These are phyloP conservation scores for Arabidopsis lyrata DNA, from an alignment of 441 rosid species.

Conservation along the genomic window DNA sequence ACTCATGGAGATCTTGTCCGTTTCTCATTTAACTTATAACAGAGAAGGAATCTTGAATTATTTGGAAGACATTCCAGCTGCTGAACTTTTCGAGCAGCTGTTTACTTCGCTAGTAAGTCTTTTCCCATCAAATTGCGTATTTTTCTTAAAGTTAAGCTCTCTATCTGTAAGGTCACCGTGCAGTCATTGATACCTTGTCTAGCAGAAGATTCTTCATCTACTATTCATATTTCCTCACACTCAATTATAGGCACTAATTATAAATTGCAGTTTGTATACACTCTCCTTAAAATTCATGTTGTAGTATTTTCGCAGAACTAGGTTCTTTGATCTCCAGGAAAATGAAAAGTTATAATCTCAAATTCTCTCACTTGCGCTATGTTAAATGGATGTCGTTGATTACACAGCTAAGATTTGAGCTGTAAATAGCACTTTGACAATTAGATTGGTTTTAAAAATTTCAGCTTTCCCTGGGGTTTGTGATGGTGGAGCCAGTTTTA, in stretches of 20 bases:
- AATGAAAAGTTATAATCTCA: neutral
- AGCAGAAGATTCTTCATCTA: slow-evolving; percentile 10
- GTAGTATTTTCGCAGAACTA: neutral
- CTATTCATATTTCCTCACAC: neutral
- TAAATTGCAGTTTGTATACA: slow-evolving; percentile 3
- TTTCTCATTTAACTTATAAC: slow-evolving; percentile 43
- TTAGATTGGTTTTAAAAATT: slow-evolving; percentile 33
- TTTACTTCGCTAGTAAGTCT: slow-evolving; percentile 82
- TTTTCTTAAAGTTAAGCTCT: neutral
- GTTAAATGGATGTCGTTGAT: slow-evolving; percentile 4
- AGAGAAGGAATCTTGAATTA: slow-evolving; percentile 88
- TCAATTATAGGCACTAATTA: neutral
- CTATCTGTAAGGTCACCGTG: neutral
- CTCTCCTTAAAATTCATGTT: neutral
- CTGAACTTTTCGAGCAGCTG: slow-evolving; percentile 79
- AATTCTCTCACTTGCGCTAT: slow-evolving; percentile 6
- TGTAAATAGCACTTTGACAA: slow-evolving; percentile 33
- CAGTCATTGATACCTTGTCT: neutral
- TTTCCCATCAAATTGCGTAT: slow-evolving; percentile 7
- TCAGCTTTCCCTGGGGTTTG: slow-evolving; percentile 82
- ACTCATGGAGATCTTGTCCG: slow-evolving; percentile 32
- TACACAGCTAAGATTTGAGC: slow-evolving; percentile 17
- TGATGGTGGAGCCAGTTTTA: slow-evolving; percentile 68
- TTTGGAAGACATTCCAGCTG: slow-evolving; percentile 78
- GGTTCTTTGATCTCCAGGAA: slow-evolving; percentile 15